phyloP scores from a whole-genome alignment of 176 grass and related monocot species.

The Eragrostis curvula region DNA sequence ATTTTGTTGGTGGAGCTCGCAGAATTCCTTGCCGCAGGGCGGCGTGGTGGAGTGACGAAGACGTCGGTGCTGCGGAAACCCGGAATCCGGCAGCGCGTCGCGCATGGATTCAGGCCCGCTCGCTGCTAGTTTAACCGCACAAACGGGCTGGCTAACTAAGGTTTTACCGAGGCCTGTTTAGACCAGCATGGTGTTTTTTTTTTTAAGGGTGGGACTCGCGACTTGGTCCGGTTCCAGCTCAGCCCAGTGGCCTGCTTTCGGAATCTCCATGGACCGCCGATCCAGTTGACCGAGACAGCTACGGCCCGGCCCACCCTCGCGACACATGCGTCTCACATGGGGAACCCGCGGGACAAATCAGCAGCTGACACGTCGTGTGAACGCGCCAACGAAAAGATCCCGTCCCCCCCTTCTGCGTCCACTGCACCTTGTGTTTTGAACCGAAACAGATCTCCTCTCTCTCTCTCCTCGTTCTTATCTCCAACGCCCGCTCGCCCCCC shows the following conservation, averaged over 20 bases:
- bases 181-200: too few species aligned
- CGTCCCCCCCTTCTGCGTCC: background rate
- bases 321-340: constrained; percentile 12
- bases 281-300: background rate
- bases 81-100: background rate
- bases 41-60: background rate
- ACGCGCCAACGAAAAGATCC: background rate
- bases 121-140: too few species aligned
- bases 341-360: background rate
- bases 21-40: background rate
- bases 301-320: background rate
- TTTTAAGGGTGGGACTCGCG: too few species aligned
- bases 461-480: constrained; percentile 41
- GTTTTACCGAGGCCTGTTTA: too few species aligned
- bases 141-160: too few species aligned
- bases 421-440: background rate
- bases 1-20: background rate
- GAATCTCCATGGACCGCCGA: too few species aligned
- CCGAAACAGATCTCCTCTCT: constrained; percentile 2
- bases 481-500: background rate
- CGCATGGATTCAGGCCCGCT: too few species aligned
- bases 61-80: too few species aligned
- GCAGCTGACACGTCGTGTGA: background rate
- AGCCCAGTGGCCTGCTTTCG: too few species aligned
- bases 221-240: too few species aligned